These are phyloP conservation scores for Vicia sativa DNA, from an alignment of 306 rosid species.

Conservation along the genomic window DNA sequence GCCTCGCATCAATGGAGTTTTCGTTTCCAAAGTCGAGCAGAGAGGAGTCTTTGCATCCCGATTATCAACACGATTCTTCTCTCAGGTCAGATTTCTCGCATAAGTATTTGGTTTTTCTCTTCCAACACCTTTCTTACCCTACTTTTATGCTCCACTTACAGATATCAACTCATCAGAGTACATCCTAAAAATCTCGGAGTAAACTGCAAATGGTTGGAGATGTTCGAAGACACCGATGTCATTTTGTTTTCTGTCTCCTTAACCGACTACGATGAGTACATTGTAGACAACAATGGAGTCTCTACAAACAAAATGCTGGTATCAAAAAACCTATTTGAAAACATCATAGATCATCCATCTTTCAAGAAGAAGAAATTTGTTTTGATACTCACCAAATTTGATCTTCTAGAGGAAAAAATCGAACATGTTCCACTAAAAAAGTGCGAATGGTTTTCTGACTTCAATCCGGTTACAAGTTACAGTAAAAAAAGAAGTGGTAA, in stretches of 20 bases:
- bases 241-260: slow-evolving; percentile 66
- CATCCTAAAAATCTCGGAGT: slow-evolving; percentile 68
- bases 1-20: slow-evolving; percentile 65
- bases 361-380: slow-evolving; percentile 58
- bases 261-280: slow-evolving; percentile 64
- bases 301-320: slow-evolving; percentile 67
- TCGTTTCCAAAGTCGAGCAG: slow-evolving; percentile 49
- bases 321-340: slow-evolving; percentile 67
- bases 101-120: background rate
- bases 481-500: slow-evolving; percentile 35
- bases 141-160: slow-evolving; percentile 26
- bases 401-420: slow-evolving; percentile 73
- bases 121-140: slow-evolving; percentile 27
- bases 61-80: slow-evolving; percentile 53
- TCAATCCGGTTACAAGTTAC: slow-evolving; percentile 51
- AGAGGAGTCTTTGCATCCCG: slow-evolving; percentile 45
- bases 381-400: slow-evolving; percentile 69
- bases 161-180: slow-evolving; percentile 72
- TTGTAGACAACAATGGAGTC: slow-evolving; percentile 50
- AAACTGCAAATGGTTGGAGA: slow-evolving; percentile 72
- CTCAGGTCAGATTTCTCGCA: slow-evolving; percentile 49
- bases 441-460: slow-evolving; percentile 81
- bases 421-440: slow-evolving; percentile 54
- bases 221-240: slow-evolving; percentile 70
- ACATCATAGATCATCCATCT: slow-evolving; percentile 50